A percentile compares a stretch with the other conserved stretches of the same genome.
Evolutionary conservation across 139 green algal species (phyloP).

Genomic region (Micractinium sp.): DNA sequence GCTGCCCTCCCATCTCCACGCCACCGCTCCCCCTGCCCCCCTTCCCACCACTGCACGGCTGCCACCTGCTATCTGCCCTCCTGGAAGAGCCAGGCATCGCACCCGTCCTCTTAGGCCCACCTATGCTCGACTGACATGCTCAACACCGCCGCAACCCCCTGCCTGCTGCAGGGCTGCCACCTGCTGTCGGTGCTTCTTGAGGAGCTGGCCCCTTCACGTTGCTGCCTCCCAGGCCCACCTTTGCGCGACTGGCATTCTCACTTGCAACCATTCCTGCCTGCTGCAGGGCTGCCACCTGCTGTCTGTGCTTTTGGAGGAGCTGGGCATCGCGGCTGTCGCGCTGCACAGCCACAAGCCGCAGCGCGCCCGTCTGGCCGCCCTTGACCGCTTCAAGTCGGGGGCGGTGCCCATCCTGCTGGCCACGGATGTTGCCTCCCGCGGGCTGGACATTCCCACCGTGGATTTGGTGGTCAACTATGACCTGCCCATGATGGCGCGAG

Average conservation of each 20-base stretch:
- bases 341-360: slow-evolving; percentile 82
- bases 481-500: slow-evolving; percentile 70
- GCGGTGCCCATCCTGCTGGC: slow-evolving; percentile 78
- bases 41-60: neutral
- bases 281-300: slow-evolving; percentile 61
- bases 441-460: slow-evolving; percentile 96
- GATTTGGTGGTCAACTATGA: slow-evolving; percentile 97
- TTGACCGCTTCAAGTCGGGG: slow-evolving; percentile 79
- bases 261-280: neutral
- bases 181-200: slow-evolving; percentile 73
- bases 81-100: neutral
- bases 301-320: slow-evolving; percentile 75
- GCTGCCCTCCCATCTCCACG: too few relatives aligned
- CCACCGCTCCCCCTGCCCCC: too few relatives aligned
- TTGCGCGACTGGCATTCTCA: neutral
- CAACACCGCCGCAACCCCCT: too few relatives aligned
- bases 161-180: slow-evolving; percentile 41
- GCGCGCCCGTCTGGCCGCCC: slow-evolving; percentile 73
- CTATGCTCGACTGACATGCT: neutral
- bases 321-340: slow-evolving; percentile 68
- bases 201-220: slow-evolving; percentile 65
- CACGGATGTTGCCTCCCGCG: slow-evolving; percentile 91
- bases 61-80: neutral
- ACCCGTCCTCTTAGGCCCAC: neutral
- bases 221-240: too few relatives aligned